phyloP scores from a whole-genome alignment of 2,329 filamentous ascomycete genomes.

The Arthrinium puccinioides region DNA sequence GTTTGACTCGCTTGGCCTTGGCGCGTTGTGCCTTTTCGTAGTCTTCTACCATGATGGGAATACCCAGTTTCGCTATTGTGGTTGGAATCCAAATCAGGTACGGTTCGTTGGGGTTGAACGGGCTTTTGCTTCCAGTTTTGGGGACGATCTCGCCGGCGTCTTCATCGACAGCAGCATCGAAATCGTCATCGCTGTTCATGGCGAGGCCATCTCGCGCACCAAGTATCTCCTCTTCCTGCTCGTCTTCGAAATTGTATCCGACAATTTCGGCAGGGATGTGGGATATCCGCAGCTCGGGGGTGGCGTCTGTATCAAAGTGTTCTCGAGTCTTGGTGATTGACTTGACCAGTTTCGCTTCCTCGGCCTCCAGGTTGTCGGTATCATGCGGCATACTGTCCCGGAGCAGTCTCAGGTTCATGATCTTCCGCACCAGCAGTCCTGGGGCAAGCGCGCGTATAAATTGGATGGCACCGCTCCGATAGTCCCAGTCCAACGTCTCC shows the following conservation, averaged over 20 bases:
- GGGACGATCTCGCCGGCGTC: slow-evolving; percentile 14
- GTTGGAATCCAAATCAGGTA: slow-evolving; percentile 65
- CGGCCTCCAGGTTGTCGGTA: slow-evolving; percentile 28
- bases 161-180: slow-evolving; percentile 30
- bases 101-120: slow-evolving; percentile 58
- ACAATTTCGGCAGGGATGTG: slow-evolving; percentile 73
- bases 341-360: slow-evolving; percentile 50
- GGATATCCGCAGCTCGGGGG: slow-evolving; percentile 70
- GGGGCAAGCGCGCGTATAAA: slow-evolving; percentile 76
- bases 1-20: slow-evolving; percentile 19
- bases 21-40: slow-evolving; percentile 45
- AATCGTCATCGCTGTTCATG: slow-evolving; percentile 61
- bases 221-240: slow-evolving; percentile 54
- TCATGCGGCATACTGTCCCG: slow-evolving; percentile 18
- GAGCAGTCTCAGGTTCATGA: slow-evolving; percentile 33
- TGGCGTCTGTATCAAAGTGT: slow-evolving; percentile 68
- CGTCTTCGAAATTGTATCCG: slow-evolving; percentile 65
- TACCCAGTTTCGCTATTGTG: slow-evolving; percentile 54
- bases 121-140: slow-evolving; percentile 23
- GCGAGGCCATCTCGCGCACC: slow-evolving; percentile 48
- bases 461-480: slow-evolving; percentile 71
- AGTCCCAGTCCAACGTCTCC: slow-evolving; percentile 82
- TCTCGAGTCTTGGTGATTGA: slow-evolving; percentile 60
- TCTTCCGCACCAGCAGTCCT: slow-evolving; percentile 59
- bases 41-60: slow-evolving; percentile 56